These are phyloP conservation scores for Salix arbutifolia DNA, from an alignment of 345 rosid genomes.

Conservation along the genomic window DNA sequence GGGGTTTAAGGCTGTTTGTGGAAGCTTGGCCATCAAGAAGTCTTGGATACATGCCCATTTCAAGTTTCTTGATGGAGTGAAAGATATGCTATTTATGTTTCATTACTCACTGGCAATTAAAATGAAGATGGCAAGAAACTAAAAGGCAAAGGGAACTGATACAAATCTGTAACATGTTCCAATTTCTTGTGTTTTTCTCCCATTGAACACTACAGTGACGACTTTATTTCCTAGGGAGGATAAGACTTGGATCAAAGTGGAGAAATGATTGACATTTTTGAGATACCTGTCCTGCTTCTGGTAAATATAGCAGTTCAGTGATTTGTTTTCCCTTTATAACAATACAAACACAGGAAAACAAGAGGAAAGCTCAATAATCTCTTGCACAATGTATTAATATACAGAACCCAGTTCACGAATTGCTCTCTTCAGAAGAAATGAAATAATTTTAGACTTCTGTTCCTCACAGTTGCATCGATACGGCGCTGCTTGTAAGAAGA, in stretches of 20 bases:
- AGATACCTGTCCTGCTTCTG: not conserved
- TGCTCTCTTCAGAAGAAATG: not conserved
- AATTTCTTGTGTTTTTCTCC: not conserved
- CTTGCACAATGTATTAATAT: constrained; percentile 10
- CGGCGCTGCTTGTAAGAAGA: not conserved
- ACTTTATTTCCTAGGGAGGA: not conserved
- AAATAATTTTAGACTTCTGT: not conserved
- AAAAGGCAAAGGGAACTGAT: not conserved
- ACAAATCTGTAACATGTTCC: not conserved
- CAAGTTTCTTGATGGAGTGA: not conserved
- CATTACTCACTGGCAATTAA: no score
- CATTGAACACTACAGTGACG: not conserved
- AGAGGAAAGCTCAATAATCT: not conserved
- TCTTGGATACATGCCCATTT: constrained; percentile 12
- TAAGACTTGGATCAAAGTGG: not conserved
- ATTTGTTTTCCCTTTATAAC: not conserved
- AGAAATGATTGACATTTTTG: not conserved
- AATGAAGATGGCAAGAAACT: no score
- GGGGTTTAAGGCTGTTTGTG: constrained; percentile 11
- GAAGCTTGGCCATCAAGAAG: not conserved
- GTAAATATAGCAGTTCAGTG: not conserved
- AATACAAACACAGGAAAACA: not conserved
- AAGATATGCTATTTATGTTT: not conserved
- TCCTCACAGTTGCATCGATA: constrained; percentile 1
- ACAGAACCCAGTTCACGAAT: not conserved